phyloP scores from a whole-genome alignment of 306 rosid species.

The Nissolia schottii region DNA sequence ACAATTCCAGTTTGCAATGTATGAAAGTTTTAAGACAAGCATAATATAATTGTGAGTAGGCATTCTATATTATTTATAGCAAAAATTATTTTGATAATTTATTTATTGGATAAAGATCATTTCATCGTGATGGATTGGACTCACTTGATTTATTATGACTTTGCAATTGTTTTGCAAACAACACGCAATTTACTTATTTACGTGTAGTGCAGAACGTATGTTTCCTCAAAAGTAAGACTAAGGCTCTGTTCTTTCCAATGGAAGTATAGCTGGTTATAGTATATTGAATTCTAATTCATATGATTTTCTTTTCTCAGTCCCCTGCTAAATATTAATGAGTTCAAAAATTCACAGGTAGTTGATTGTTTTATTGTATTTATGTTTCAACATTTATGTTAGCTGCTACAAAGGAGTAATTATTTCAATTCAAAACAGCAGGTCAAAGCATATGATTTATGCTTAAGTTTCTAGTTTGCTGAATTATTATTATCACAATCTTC shows the following conservation, averaged over 20 bases:
- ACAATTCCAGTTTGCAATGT: no score
- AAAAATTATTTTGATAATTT: no score
- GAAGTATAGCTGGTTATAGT: not conserved
- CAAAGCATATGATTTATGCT: not conserved
- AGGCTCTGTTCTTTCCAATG: not conserved
- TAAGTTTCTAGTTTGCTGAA: not conserved
- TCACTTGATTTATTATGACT: no score
- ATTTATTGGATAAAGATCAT: no score
- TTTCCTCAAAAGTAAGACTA: not conserved
- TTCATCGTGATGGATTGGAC: no score
- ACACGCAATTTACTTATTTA: not conserved
- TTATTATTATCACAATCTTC: slow-evolving; percentile 1
- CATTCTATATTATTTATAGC: no score
- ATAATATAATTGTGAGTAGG: no score
- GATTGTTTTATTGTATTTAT: not conserved
- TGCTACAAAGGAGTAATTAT: not conserved
- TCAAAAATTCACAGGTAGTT: not conserved
- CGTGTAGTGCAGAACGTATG: no score
- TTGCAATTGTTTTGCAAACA: no score
- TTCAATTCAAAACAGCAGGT: slow-evolving; percentile 5
- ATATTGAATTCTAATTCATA: not conserved
- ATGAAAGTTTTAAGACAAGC: no score
- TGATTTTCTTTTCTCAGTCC: not conserved
- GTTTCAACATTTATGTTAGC: not conserved
- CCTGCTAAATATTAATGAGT: not conserved